These are phyloP conservation scores for Globisporangium recalcitrans DNA, from an alignment of 352 stramenopile species.

Conservation along the genomic window DNA sequence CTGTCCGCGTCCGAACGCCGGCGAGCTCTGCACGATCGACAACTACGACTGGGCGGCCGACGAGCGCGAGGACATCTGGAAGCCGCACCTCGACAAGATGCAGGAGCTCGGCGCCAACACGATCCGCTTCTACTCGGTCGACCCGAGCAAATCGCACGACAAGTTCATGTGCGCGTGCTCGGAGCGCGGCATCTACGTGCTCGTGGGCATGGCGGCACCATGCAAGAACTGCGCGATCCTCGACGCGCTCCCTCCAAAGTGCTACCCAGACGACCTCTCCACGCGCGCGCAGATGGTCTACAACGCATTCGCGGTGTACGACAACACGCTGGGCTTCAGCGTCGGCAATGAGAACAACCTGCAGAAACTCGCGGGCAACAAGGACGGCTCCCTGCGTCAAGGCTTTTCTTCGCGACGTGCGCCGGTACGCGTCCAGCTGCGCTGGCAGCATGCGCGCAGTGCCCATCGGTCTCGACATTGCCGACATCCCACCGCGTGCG, in stretches of 20 bases:
- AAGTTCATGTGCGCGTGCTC: constrained; percentile 71
- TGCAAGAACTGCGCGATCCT: constrained; percentile 33
- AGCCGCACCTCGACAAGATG: constrained; percentile 39
- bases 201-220: constrained; percentile 41
- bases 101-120: constrained; percentile 63
- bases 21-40: constrained; percentile 28
- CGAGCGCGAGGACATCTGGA: constrained; percentile 50
- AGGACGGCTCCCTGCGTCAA: constrained; percentile 43
- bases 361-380: constrained; percentile 21
- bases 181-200: constrained; percentile 47
- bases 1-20: constrained; percentile 58
- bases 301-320: constrained; percentile 54
- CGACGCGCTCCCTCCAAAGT: constrained; percentile 30
- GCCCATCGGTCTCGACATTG: constrained; percentile 41
- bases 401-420: constrained; percentile 38
- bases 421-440: constrained; percentile 37
- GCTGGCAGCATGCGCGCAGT: constrained; percentile 25
- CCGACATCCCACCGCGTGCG: constrained; percentile 34
- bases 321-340: constrained; percentile 47
- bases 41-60: constrained; percentile 64
- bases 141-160: constrained; percentile 57
- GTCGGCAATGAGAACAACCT: constrained; percentile 53
- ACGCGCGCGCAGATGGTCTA: constrained; percentile 38
- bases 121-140: constrained; percentile 62
- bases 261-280: constrained; percentile 44